Conservation (phyloP, 495 filamentous ascomycete genomes). For the Echria macrotheca region DNA sequence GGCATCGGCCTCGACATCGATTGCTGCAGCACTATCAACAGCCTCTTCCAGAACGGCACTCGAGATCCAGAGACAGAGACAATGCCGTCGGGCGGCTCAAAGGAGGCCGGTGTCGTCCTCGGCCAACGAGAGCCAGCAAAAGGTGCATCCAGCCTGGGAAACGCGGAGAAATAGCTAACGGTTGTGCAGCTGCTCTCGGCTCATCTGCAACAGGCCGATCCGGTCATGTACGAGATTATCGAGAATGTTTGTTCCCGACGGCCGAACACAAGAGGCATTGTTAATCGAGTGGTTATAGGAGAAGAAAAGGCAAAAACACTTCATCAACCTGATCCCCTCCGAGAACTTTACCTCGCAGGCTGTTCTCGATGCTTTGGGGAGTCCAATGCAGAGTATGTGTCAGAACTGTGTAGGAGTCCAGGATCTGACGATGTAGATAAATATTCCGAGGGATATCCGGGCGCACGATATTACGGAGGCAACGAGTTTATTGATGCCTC, state of each 20-base stretch:
- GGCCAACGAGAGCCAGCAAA: slow-evolving; percentile 58
- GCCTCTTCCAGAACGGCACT: slow-evolving; percentile 3
- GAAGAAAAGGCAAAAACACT: slow-evolving; percentile 91
- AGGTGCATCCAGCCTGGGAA: slow-evolving; percentile 35
- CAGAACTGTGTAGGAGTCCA: background rate
- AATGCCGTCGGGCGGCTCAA: background rate
- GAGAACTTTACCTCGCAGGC: slow-evolving; percentile 99
- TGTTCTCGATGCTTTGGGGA: slow-evolving; percentile 91
- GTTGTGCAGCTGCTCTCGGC: slow-evolving; percentile 67
- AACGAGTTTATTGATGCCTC: slow-evolving; percentile 93
- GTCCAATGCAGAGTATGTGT: slow-evolving; percentile 91
- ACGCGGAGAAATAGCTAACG: slow-evolving; percentile 13
- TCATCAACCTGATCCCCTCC: slow-evolving; percentile 97
- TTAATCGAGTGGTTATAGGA: slow-evolving; percentile 52
- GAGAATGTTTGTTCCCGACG: slow-evolving; percentile 68
- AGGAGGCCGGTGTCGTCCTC: slow-evolving; percentile 41
- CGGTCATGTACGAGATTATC: slow-evolving; percentile 77
- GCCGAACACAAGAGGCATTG: too few relatives aligned
- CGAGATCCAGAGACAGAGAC: slow-evolving; percentile 7
- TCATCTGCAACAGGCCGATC: slow-evolving; percentile 78
- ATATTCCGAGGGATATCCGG: slow-evolving; percentile 97
- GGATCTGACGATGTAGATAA: slow-evolving; percentile 53
- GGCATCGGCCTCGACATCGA: slow-evolving; percentile 6
- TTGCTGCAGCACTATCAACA: slow-evolving; percentile 3
- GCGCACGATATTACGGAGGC: slow-evolving; percentile 93